These are phyloP conservation scores for Lithohypha guttulata DNA, from an alignment of 2,329 filamentous ascomycete species.

Conservation along the genomic window DNA sequence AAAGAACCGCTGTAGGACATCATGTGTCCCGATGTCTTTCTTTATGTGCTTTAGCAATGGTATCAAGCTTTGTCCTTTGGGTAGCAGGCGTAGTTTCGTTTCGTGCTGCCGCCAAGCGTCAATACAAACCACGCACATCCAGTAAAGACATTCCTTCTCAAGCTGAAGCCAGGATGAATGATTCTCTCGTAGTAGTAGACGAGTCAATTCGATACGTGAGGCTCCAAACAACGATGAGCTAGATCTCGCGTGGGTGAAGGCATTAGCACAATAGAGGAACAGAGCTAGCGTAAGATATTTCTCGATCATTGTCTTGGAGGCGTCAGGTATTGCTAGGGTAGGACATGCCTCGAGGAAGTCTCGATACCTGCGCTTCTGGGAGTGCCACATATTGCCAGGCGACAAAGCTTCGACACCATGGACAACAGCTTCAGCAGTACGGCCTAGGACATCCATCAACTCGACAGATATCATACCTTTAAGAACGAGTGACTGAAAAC, in stretches of 20 bases:
- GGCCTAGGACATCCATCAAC: constrained; percentile 3
- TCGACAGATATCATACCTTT: constrained; percentile 6
- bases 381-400: neutral
- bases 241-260: constrained; percentile 4
- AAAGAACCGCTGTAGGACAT: constrained; percentile 6
- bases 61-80: neutral
- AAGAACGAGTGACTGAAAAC: constrained; percentile 5
- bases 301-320: constrained; percentile 1
- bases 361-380: neutral
- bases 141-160: constrained; percentile 4
- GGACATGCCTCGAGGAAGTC: constrained; percentile 8
- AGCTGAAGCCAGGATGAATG: neutral
- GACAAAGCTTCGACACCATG: constrained; percentile 2
- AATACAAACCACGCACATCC: constrained; percentile 6
- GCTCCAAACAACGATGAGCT: constrained; percentile 2
- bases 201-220: constrained; percentile 4
- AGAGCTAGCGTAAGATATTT: constrained; percentile 5
- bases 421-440: neutral
- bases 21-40: neutral
- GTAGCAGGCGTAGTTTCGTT: neutral
- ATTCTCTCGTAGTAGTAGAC: neutral
- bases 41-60: constrained; percentile 1
- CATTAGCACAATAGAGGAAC: constrained; percentile 2
- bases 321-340: neutral
- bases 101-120: constrained; percentile 6